Conservation (phyloP, 2,329 filamentous ascomycete species). For the Cadophora malorum region DNA sequence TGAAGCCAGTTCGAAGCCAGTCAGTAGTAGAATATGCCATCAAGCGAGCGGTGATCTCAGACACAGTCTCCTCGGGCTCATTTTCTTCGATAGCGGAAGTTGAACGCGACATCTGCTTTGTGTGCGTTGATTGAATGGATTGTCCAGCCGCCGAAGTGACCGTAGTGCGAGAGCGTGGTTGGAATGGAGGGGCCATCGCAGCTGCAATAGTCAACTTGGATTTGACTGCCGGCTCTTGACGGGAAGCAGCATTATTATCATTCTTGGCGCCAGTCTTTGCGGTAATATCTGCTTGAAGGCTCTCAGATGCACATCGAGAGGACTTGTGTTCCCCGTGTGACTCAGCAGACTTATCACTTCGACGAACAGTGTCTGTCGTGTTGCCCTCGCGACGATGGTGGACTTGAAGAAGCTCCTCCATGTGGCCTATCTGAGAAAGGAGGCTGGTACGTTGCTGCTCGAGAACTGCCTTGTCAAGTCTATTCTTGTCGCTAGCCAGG, state of each 20-base stretch:
- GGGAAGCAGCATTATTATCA: background rate
- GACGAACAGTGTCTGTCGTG: conserved; percentile 1
- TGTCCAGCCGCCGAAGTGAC: conserved; percentile 11
- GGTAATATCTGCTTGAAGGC: background rate
- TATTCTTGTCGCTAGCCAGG: conserved; percentile 65
- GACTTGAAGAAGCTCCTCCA: conserved; percentile 36
- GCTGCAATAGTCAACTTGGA: conserved; percentile 43
- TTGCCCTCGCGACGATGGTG: conserved; percentile 34
- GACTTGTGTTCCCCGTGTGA: conserved; percentile 12
- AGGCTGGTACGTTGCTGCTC: conserved; percentile 52
- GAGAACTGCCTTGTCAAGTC: conserved; percentile 63
- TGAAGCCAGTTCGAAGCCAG: conserved; percentile 31
- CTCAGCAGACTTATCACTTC: background rate
- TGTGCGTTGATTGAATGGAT: background rate
- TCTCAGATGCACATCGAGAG: background rate
- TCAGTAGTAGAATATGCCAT: conserved; percentile 34
- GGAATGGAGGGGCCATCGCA: conserved; percentile 46
- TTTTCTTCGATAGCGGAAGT: background rate
- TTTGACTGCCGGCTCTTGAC: conserved; percentile 30
- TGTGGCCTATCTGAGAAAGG: conserved; percentile 43
- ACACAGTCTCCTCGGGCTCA: conserved; percentile 27
- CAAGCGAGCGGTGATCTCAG: conserved; percentile 37
- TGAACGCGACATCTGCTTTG: background rate
- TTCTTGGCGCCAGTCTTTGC: background rate
- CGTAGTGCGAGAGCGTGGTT: conserved; percentile 40